These are phyloP conservation scores for Rhizopogon rudus DNA, from an alignment of 768 basidiomycete species.

Conservation along the genomic window DNA sequence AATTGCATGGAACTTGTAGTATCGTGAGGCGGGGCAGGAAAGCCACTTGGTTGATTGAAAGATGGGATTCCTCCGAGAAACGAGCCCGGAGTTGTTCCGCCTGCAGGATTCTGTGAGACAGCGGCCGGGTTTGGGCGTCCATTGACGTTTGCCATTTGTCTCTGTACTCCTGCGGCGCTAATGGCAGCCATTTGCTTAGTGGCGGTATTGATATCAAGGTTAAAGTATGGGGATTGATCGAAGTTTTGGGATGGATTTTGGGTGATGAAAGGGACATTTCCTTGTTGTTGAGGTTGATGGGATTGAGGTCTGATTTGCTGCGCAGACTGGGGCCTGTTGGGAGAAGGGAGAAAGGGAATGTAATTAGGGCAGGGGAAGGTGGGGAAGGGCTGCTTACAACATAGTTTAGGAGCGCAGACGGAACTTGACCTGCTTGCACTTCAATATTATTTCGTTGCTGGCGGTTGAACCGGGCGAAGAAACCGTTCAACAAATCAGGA, in stretches of 20 bases:
- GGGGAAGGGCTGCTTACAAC: conserved; percentile 24
- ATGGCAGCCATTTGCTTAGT: conserved; percentile 83
- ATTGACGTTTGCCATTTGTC: conserved; percentile 52
- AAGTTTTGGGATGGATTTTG: conserved; percentile 16
- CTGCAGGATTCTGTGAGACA: conserved; percentile 28
- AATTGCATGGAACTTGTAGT: conserved; percentile 36
- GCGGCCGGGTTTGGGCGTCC: conserved; percentile 38
- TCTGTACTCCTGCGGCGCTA: conserved; percentile 46
- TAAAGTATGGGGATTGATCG: conserved; percentile 38
- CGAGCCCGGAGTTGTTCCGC: conserved; percentile 65
- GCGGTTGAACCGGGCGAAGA: neutral
- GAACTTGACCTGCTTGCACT: conserved; percentile 1
- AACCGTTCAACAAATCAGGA: conserved; percentile 1
- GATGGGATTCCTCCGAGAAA: conserved; percentile 57
- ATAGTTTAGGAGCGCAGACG: conserved; percentile 16
- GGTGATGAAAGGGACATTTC: conserved; percentile 12
- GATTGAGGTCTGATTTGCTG: conserved; percentile 29
- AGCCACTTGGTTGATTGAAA: conserved; percentile 24
- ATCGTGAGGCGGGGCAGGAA: conserved; percentile 37
- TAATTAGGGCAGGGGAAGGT: neutral
- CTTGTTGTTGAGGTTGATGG: conserved; percentile 9
- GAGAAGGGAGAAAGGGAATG: neutral
- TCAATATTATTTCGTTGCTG: neutral
- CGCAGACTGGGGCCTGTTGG: conserved; percentile 32
- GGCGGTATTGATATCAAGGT: conserved; percentile 58